Conservation (phyloP, 1,139 yeast genomes). For the Saccharomyces hybrid region DNA sequence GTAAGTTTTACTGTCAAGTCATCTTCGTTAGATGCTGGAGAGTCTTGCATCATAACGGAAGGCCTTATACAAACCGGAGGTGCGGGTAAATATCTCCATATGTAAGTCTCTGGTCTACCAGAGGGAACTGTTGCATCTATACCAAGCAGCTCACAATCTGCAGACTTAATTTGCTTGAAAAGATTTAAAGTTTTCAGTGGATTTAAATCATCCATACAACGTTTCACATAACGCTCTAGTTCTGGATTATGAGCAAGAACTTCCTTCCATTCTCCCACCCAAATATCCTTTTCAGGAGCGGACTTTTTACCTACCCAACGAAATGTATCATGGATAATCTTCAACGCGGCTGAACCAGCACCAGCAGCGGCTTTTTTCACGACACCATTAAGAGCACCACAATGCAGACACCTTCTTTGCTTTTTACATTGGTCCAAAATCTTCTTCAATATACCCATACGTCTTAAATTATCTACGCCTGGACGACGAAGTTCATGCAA, state of each 20-base stretch:
- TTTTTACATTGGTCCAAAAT: constrained; percentile 90
- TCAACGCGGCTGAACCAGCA: constrained; percentile 81
- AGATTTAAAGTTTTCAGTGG: constrained; percentile 84
- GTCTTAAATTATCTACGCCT: constrained; percentile 78
- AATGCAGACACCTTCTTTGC: constrained; percentile 80
- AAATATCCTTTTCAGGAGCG: constrained; percentile 73
- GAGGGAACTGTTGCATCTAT: constrained; percentile 70
- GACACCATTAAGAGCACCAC: constrained; percentile 90
- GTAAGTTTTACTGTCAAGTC: constrained; percentile 93
- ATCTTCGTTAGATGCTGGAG: constrained; percentile 85
- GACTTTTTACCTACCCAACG: constrained; percentile 91
- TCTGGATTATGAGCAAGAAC: constrained; percentile 74
- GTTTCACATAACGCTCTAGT: constrained; percentile 73
- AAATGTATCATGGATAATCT: constrained; percentile 91
- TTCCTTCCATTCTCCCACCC: constrained; percentile 80
- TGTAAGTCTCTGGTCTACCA: constrained; percentile 93
- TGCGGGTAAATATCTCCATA: constrained; percentile 96
- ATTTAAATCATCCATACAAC: constrained; percentile 89
- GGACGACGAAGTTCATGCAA: constrained; percentile 76
- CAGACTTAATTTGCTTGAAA: constrained; percentile 76
- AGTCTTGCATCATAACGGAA: constrained; percentile 89
- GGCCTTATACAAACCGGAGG: constrained; percentile 99
- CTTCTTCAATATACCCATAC: constrained; percentile 81
- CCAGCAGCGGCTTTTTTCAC: constrained; percentile 95
- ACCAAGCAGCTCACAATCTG: constrained; percentile 89